Conservation (phyloP, 2,329 filamentous ascomycete genomes). For the Paecilomyces sp. region DNA sequence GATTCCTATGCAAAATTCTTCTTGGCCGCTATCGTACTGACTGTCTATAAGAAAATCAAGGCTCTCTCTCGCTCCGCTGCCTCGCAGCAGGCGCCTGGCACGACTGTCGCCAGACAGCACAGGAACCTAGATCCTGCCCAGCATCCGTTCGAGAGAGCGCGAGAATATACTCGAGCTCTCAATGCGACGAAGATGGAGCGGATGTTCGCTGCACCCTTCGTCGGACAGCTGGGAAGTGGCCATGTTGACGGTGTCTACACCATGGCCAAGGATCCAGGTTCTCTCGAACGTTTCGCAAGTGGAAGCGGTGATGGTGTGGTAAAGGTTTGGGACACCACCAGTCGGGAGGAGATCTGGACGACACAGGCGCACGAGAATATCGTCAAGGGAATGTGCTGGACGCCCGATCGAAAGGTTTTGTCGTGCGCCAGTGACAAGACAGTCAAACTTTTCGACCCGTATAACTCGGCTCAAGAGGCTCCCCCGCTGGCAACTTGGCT, state of each 20-base stretch:
- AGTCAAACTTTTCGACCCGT: conserved; percentile 88
- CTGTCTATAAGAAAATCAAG: conserved; percentile 48
- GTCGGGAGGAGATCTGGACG: conserved; percentile 66
- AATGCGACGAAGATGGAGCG: conserved; percentile 89
- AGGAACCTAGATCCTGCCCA: conserved; percentile 67
- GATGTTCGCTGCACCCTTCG: conserved; percentile 80
- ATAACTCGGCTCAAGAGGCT: conserved; percentile 60
- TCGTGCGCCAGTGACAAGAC: conserved; percentile 81
- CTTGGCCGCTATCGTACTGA: conserved; percentile 1
- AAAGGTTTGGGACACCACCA: conserved; percentile 83
- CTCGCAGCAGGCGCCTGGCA: conserved; percentile 42
- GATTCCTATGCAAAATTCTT: not conserved
- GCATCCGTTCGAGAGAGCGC: conserved; percentile 83
- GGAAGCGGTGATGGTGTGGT: conserved; percentile 87
- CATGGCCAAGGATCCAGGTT: conserved; percentile 71
- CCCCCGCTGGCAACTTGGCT: conserved; percentile 80
- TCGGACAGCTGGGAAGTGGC: conserved; percentile 78
- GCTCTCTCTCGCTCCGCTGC: conserved; percentile 40
- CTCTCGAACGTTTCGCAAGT: conserved; percentile 67
- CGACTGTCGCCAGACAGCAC: conserved; percentile 38
- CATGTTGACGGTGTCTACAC: conserved; percentile 88
- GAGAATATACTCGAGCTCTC: conserved; percentile 72
- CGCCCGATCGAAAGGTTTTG: conserved; percentile 72
- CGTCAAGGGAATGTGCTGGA: conserved; percentile 88
- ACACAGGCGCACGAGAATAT: conserved; percentile 84